Conservation (phyloP, 1,284 basidiomycete species). For the Austroboletus novae-zelandiae region DNA sequence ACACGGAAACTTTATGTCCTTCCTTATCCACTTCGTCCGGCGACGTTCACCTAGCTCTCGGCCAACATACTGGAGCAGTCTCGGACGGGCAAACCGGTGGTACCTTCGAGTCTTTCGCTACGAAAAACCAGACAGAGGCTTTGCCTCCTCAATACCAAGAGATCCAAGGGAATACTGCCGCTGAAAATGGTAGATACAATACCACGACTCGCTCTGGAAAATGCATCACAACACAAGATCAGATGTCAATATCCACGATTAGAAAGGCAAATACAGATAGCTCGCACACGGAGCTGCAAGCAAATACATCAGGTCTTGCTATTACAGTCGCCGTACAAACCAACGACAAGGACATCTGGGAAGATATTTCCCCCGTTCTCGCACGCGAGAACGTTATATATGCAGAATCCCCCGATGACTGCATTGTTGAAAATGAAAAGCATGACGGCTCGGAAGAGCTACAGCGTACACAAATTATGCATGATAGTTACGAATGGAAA, state of each 20-base stretch:
- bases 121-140: not conserved
- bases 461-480: too few relatives aligned
- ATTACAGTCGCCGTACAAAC: not conserved
- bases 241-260: not conserved
- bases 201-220: not conserved
- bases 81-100: too few relatives aligned
- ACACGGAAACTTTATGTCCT: too few relatives aligned
- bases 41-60: too few relatives aligned
- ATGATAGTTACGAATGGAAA: not conserved
- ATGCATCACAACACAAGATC: not conserved
- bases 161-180: not conserved
- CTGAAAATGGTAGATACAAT: not conserved
- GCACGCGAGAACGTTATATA: not conserved
- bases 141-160: not conserved
- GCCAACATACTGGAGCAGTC: too few relatives aligned
- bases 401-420: not conserved
- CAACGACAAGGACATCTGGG: not conserved
- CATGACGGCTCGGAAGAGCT: not conserved
- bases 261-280: not conserved
- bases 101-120: too few relatives aligned
- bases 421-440: not conserved
- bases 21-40: too few relatives aligned
- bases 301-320: too few relatives aligned
- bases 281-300: not conserved
- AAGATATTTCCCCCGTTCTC: not conserved